These are phyloP conservation scores for Aphanoascus verrucosus DNA, from an alignment of 2,329 filamentous ascomycete species.

Conservation along the genomic window DNA sequence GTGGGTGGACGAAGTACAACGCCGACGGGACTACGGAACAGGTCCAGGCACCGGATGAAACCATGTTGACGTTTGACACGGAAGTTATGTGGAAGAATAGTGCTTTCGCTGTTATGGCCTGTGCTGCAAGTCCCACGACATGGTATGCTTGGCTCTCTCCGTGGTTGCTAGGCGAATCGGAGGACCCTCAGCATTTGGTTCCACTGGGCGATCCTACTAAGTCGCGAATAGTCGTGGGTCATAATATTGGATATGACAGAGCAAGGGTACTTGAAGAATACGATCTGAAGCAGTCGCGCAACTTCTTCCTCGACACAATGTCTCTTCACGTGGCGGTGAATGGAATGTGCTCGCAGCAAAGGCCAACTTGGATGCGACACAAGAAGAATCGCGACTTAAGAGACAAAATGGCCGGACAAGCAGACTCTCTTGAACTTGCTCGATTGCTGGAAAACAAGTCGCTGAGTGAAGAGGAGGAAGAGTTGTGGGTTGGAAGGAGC, in stretches of 20 bases:
- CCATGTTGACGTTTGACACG: slow-evolving; percentile 83
- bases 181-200: slow-evolving; percentile 68
- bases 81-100: slow-evolving; percentile 95
- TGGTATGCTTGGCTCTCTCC: slow-evolving; percentile 99
- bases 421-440: slow-evolving; percentile 59
- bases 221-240: slow-evolving; percentile 73
- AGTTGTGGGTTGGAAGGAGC: slow-evolving; percentile 88
- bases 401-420: slow-evolving; percentile 64
- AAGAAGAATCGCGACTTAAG: slow-evolving; percentile 78
- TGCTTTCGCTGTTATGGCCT: slow-evolving; percentile 92
- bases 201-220: slow-evolving; percentile 68
- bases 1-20: slow-evolving; percentile 92
- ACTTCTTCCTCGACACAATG: slow-evolving; percentile 93
- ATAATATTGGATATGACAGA: slow-evolving; percentile 92
- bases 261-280: slow-evolving; percentile 87
- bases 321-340: slow-evolving; percentile 95
- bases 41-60: slow-evolving; percentile 66
- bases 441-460: slow-evolving; percentile 57
- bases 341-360: slow-evolving; percentile 94
- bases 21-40: slow-evolving; percentile 59
- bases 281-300: slow-evolving; percentile 66
- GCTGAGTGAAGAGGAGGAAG: slow-evolving; percentile 73
- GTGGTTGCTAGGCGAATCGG: slow-evolving; percentile 77
- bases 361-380: slow-evolving; percentile 95
- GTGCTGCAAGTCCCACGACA: slow-evolving; percentile 73